Base-by-base conservation (phyloP, 2,329 filamentous ascomycete species). In the Colletotrichum lupini region DNA sequence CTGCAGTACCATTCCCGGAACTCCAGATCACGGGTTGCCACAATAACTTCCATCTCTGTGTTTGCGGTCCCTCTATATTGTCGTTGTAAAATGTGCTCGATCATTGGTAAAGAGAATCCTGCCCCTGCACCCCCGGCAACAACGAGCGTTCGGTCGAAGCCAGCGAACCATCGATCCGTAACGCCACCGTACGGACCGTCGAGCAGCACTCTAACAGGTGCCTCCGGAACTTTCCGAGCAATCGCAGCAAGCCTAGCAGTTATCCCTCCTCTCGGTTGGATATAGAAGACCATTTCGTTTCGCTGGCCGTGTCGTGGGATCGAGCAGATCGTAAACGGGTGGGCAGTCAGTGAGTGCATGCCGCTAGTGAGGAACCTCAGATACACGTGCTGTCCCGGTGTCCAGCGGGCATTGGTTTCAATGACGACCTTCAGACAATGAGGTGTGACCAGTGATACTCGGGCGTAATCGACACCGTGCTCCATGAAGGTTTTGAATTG, bases 111-210 rank as follows among this genome's bases (percentile, higher is more conserved):
- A 1, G 85, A 84, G 78, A 87, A 88, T 0, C 88, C 88, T 2
- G 86, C 87, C 1, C 90, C 90, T 0, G 89, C 87, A 0, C 90
- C 90, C 11, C 90, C 89, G 0, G 87, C 86, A 4, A 91, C 79
- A 19, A 91, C 78, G 0, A 92, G 77, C 0, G 81, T 78, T 8
- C 79, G 80, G 60, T 89, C 84, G 63, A 84, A 86, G 0, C 79
- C 78, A 0, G 78, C 75, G 16, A 85, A 77, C 58, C 83, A 82
- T 5, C 78, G 75, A 3, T 76, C 76, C 1, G 83, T 79, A 22
- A 89, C 78, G 0, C 89, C 89, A 0, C 90, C 89, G 69, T 91
- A 91, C 0, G 90, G 90, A 0, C 90, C 90, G 53, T 92, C 90
- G 1, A 92, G 74, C 1, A 90, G 77, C 0, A 91, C 86, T 0